These are phyloP conservation scores for Xanthoconium purpureum DNA, from an alignment of 768 basidiomycete genomes.

Conservation along the genomic window DNA sequence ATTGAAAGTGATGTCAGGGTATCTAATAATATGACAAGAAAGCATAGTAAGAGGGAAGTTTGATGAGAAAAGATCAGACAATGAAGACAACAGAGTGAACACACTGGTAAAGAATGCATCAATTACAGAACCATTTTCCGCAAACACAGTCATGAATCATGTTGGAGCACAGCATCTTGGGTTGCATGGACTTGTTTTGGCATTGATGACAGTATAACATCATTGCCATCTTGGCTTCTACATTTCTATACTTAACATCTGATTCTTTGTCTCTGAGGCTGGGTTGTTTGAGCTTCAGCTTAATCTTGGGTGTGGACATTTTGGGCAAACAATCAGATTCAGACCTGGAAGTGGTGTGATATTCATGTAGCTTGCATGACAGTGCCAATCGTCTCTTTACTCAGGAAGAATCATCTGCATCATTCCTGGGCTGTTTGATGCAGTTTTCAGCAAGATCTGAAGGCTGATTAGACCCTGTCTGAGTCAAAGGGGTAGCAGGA, in stretches of 20 bases:
- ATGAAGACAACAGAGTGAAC: too few relatives aligned
- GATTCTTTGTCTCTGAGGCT: not conserved
- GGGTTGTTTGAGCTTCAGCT: slow-evolving; percentile 1
- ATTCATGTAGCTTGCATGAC: slow-evolving; percentile 18
- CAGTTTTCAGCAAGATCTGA: not conserved
- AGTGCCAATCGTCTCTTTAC: slow-evolving; percentile 6
- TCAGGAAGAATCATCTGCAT: not conserved
- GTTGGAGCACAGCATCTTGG: slow-evolving; percentile 38
- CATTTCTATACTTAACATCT: not conserved
- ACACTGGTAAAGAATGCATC: slow-evolving; percentile 35
- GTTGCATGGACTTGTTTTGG: slow-evolving; percentile 21
- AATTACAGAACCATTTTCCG: slow-evolving; percentile 34
- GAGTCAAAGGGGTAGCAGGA: not conserved
- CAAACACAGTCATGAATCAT: slow-evolving; percentile 19
- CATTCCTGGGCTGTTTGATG: not conserved
- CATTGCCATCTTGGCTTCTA: not conserved
- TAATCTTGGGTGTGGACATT: not conserved
- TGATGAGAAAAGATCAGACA: too few relatives aligned
- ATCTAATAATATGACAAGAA: slow-evolving; percentile 33
- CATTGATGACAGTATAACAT: slow-evolving; percentile 39
- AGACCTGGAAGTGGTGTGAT: not conserved
- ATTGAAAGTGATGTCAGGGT: slow-evolving; percentile 39
- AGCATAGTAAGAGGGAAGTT: too few relatives aligned
- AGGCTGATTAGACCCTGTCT: not conserved
- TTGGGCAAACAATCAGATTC: slow-evolving; percentile 16